phyloP scores from a whole-genome alignment of 352 stramenopile species.

The Globisporangium okanoganense region DNA sequence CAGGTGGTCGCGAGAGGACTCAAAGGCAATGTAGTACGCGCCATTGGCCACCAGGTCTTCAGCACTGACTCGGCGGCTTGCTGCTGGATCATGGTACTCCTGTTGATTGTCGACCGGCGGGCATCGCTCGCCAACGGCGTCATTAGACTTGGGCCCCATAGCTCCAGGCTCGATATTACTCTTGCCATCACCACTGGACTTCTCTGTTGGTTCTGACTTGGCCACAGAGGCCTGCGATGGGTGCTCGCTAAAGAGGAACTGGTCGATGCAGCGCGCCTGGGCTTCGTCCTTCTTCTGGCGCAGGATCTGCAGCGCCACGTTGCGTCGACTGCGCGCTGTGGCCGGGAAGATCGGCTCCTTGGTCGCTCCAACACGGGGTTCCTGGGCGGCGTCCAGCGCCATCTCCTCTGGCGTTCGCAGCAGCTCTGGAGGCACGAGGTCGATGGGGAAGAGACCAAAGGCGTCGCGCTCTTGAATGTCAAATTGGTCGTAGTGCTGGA shows the following conservation, averaged over 20 bases:
- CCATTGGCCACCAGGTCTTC: not conserved
- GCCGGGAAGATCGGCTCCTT: slow-evolving; percentile 2
- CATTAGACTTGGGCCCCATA: not conserved
- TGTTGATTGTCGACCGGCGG: slow-evolving; percentile 1
- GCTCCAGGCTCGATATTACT: not conserved
- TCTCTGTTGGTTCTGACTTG: not conserved
- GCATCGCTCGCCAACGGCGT: not conserved
- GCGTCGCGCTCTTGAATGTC: slow-evolving; percentile 35
- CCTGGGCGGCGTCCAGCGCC: slow-evolving; percentile 9
- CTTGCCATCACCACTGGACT: not conserved
- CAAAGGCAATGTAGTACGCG: slow-evolving; percentile 38
- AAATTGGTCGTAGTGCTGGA: slow-evolving; percentile 33
- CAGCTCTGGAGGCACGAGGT: slow-evolving; percentile 53
- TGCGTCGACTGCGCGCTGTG: slow-evolving; percentile 25
- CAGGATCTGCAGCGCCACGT: slow-evolving; percentile 30
- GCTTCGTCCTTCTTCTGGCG: slow-evolving; percentile 28
- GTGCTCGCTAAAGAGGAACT: slow-evolving; percentile 16
- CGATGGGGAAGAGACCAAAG: slow-evolving; percentile 49
- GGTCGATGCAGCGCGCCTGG: slow-evolving; percentile 18
- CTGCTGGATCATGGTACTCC: slow-evolving; percentile 4
- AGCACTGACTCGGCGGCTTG: not conserved
- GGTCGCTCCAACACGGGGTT: slow-evolving; percentile 1
- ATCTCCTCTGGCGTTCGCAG: slow-evolving; percentile 26
- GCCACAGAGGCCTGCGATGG: not conserved
- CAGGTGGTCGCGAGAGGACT: slow-evolving; percentile 37